These are phyloP conservation scores for Annulohypoxylon moriforme DNA, from an alignment of 495 filamentous ascomycete species.

Conservation along the genomic window DNA sequence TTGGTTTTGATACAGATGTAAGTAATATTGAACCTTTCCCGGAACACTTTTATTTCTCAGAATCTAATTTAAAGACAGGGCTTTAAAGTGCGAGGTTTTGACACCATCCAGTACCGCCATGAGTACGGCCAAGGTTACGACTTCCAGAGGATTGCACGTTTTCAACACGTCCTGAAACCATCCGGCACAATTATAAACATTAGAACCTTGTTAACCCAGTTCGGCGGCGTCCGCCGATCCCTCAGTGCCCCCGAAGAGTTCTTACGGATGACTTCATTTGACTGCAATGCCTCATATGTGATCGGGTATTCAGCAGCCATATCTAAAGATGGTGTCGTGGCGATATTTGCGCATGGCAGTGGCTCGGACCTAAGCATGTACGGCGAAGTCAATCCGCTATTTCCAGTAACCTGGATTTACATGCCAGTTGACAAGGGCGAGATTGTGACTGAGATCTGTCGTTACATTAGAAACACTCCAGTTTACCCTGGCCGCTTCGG, in stretches of 20 bases:
- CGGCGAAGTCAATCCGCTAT: not conserved
- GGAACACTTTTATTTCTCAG: not conserved
- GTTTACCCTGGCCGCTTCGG: not conserved
- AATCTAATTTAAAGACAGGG: not conserved
- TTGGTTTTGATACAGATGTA: constrained; percentile 4
- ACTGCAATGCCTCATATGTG: not conserved
- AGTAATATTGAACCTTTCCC: not conserved
- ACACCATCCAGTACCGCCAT: too few species aligned
- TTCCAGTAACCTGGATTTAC: not conserved
- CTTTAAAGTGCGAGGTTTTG: not conserved
- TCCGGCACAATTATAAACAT: not conserved
- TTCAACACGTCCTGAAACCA: not conserved
- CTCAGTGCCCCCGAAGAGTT: too few species aligned
- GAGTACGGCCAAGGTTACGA: too few species aligned
- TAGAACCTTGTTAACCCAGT: not conserved
- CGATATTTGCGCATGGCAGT: not conserved
- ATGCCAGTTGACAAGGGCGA: constrained; percentile 9
- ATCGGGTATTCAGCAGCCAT: not conserved
- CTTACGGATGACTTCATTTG: not conserved
- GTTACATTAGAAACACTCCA: too few species aligned
- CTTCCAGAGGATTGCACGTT: not conserved
- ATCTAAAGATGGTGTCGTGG: not conserved
- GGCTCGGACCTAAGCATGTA: not conserved
- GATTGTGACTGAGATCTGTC: not conserved
- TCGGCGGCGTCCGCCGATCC: not conserved